phyloP scores from a whole-genome alignment of 2,329 filamentous ascomycete species.

The Fusarium sulawesiense region DNA sequence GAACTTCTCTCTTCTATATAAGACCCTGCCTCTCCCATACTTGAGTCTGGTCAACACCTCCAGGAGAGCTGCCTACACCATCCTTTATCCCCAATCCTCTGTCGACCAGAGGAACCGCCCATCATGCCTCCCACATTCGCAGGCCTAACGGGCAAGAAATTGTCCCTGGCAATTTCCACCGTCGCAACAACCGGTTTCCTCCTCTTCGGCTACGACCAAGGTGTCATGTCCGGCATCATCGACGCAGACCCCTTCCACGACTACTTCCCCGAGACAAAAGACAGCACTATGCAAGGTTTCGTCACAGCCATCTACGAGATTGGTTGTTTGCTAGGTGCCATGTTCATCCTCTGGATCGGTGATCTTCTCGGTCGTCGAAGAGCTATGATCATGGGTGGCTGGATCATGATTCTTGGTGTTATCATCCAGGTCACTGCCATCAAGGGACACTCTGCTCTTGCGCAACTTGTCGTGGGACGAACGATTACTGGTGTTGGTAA shows the following conservation, averaged over 20 bases:
- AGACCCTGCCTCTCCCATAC: neutral
- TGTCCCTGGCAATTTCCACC: conserved; percentile 69
- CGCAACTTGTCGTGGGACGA: conserved; percentile 63
- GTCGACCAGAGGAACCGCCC: neutral
- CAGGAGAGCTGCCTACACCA: conserved; percentile 21
- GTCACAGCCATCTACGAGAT: conserved; percentile 63
- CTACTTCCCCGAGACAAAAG: conserved; percentile 58
- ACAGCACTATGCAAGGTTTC: conserved; percentile 60
- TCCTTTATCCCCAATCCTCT: too few species aligned
- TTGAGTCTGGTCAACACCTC: conserved; percentile 19
- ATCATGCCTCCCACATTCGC: conserved; percentile 65
- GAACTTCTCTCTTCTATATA: conserved; percentile 34
- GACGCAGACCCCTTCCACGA: conserved; percentile 61
- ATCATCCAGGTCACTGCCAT: conserved; percentile 64
- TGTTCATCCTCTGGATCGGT: conserved; percentile 63
- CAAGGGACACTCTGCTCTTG: conserved; percentile 52
- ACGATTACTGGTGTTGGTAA: conserved; percentile 66
- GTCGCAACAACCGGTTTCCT: conserved; percentile 73
- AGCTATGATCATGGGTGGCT: conserved; percentile 67
- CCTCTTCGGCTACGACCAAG: conserved; percentile 69
- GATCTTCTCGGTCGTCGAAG: conserved; percentile 63
- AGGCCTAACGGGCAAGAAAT: conserved; percentile 67
- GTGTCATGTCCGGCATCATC: conserved; percentile 66
- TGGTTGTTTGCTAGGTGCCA: conserved; percentile 64
- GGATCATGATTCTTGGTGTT: conserved; percentile 70